Conservation (phyloP, 2,329 filamentous ascomycete species). For the Colletotrichum liriopes region DNA sequence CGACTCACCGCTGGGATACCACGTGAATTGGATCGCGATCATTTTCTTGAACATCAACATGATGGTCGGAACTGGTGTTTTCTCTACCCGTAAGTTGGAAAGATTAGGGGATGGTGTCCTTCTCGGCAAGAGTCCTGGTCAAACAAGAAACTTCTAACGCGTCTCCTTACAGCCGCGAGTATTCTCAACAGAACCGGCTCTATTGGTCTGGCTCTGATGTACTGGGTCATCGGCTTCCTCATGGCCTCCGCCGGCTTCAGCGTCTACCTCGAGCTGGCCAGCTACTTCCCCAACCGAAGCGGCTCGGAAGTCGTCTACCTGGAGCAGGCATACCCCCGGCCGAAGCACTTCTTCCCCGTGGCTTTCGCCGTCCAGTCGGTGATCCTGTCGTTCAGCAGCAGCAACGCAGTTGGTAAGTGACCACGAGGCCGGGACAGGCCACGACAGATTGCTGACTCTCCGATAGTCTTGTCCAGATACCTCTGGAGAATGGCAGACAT, state of each 20-base stretch:
- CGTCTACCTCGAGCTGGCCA: slow-evolving; percentile 75
- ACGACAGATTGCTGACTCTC: not conserved
- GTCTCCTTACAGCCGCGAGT: slow-evolving; percentile 61
- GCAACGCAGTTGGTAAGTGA: slow-evolving; percentile 70
- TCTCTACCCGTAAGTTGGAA: slow-evolving; percentile 71
- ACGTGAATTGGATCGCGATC: slow-evolving; percentile 69
- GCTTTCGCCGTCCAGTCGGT: slow-evolving; percentile 76
- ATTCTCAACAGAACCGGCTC: slow-evolving; percentile 75
- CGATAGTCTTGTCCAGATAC: slow-evolving; percentile 72
- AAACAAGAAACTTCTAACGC: slow-evolving; percentile 19
- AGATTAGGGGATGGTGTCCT: too few relatives aligned
- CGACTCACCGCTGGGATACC: slow-evolving; percentile 72
- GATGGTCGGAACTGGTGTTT: slow-evolving; percentile 77
- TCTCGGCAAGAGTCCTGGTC: not conserved
- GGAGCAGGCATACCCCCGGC: slow-evolving; percentile 77
- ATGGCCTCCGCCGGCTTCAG: slow-evolving; percentile 69
- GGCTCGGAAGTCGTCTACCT: slow-evolving; percentile 78
- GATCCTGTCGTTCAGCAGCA: slow-evolving; percentile 75
- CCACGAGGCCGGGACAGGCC: slow-evolving; percentile 2
- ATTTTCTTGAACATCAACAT: slow-evolving; percentile 74
- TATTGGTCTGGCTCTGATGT: slow-evolving; percentile 74
- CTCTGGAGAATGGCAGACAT: slow-evolving; percentile 70
- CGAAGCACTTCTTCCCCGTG: slow-evolving; percentile 75
- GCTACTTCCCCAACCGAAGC: slow-evolving; percentile 77
- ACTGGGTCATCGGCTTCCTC: slow-evolving; percentile 75